These are phyloP conservation scores for Herpetomonas tarakana DNA, from an alignment of 208 protist species.

Conservation along the genomic window DNA sequence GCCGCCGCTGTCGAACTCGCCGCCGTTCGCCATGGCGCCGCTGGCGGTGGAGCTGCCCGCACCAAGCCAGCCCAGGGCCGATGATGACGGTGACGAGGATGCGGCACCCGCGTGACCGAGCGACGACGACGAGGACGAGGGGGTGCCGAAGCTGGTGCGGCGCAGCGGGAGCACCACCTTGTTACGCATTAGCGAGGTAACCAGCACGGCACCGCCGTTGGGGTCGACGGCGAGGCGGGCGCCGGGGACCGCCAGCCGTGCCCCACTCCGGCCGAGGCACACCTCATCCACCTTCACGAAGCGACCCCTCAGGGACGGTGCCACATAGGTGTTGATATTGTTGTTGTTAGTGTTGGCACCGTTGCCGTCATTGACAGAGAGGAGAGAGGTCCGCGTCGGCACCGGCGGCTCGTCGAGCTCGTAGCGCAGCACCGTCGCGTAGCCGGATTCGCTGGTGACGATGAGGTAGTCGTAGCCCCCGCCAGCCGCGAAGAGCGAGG, in stretches of 20 bases:
- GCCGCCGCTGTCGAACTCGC: slow-evolving; percentile 9
- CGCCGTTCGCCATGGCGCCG: slow-evolving; percentile 15
- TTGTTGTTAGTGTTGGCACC: neutral
- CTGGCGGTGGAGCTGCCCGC: neutral
- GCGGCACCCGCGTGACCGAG: too few relatives aligned
- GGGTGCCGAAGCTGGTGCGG: slow-evolving; percentile 14
- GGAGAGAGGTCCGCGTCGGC: slow-evolving; percentile 8
- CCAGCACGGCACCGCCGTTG: slow-evolving; percentile 95
- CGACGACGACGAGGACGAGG: neutral
- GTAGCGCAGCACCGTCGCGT: slow-evolving; percentile 94
- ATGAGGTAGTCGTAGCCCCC: slow-evolving; percentile 90
- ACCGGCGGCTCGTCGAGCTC: slow-evolving; percentile 63
- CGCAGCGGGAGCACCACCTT: slow-evolving; percentile 70
- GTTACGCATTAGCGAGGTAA: slow-evolving; percentile 81
- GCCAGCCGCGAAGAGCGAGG: slow-evolving; percentile 10
- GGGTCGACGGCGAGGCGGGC: slow-evolving; percentile 95
- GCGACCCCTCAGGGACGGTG: slow-evolving; percentile 51
- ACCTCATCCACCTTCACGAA: slow-evolving; percentile 96
- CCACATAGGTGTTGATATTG: slow-evolving; percentile 24
- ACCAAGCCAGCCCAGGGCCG: too few relatives aligned
- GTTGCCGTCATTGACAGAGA: neutral
- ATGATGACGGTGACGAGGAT: too few relatives aligned
- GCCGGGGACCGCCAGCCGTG: slow-evolving; percentile 93
- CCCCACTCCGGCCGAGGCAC: slow-evolving; percentile 96
- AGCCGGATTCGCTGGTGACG: slow-evolving; percentile 93